Base-by-base conservation (phyloP, 495 filamentous ascomycete genomes). In the Penicillium odoratum region DNA sequence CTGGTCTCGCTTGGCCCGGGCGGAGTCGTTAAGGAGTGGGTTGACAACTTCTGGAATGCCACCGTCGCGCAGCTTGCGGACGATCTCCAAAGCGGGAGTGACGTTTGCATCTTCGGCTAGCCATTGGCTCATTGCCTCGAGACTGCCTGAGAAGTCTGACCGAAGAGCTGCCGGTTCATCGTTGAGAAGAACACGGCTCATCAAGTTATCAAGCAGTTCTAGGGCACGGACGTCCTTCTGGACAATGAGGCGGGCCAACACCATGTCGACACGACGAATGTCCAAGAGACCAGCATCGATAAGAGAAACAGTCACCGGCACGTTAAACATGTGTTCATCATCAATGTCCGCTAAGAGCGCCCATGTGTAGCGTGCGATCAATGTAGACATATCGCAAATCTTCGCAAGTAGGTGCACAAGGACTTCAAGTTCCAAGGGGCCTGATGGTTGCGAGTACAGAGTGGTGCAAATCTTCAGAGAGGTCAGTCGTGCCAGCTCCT, bases 71-170 rank as follows among this genome's bases (percentile, higher is more conserved):
- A 97, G 75, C 63, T 92, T 92, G 53, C 82, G 77, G 64, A 91
- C 84, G 47, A 98, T 81, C 38, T 87, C 78, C 52, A 86, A 80
- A 4, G 84, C 89, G 3, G 77, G 74, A 28, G 85, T 77, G 5
- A 92, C 67, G 44, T 73, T 78, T 9, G 89, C 83, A 34, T 95
- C 89, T 56, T 93, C 86, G 2, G 73, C 71, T 43, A 96, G 83
- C 91, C 91, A 96, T 46, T 88, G 81, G 67, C 88, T 90, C 52
- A 96, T 84, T 44, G 87, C 91, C 62, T 90, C 88, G 60, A 89
- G 78, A 70, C 86, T 95, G 56, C 82, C 83, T 10, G 90, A 88
- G 71, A 97, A 96, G 74, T 98, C 93, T 4, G 92, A 83, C 61
- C 90, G 85, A 42, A 97, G 76, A 2, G 88, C 89, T 16, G 87